A percentile compares a stretch with the other conserved stretches of the same genome.
These are phyloP conservation scores for Jaltomata sinuosa DNA, from an alignment of 257 asterid species.

Conservation along the genomic window DNA sequence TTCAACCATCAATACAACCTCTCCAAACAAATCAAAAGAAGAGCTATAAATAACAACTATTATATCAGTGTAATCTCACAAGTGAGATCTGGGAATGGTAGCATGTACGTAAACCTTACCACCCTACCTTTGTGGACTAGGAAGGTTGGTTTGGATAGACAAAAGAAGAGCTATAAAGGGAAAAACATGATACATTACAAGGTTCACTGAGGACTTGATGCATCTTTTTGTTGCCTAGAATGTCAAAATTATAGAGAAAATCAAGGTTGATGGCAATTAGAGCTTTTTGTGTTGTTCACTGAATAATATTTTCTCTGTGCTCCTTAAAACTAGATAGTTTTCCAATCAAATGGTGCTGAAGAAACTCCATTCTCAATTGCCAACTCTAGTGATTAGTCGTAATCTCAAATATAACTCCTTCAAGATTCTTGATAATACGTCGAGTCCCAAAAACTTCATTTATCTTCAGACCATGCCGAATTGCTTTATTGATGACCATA, in stretches of 20 bases:
- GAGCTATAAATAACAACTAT: neutral
- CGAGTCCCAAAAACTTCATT: constrained; percentile 72
- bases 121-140: neutral
- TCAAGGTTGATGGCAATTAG: neutral
- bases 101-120: neutral
- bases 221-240: neutral
- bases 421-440: constrained; percentile 38
- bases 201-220: neutral
- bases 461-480: constrained; percentile 50
- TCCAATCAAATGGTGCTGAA: neutral
- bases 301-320: neutral
- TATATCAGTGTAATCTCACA: neutral
- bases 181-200: neutral
- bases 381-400: neutral
- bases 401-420: constrained; percentile 65
- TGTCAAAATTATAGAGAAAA: neutral
- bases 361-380: neutral
- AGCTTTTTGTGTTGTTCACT: neutral
- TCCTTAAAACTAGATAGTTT: neutral
- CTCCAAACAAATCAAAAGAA: neutral
- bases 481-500: constrained; percentile 63
- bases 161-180: neutral
- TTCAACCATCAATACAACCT: too few relatives aligned
- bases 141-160: neutral
- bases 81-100: neutral